A percentile compares a stretch with the other conserved stretches of the same genome.
Evolutionary conservation across 768 basidiomycete genomes (phyloP).

Genomic region (Kwoniella dejecticola): DNA sequence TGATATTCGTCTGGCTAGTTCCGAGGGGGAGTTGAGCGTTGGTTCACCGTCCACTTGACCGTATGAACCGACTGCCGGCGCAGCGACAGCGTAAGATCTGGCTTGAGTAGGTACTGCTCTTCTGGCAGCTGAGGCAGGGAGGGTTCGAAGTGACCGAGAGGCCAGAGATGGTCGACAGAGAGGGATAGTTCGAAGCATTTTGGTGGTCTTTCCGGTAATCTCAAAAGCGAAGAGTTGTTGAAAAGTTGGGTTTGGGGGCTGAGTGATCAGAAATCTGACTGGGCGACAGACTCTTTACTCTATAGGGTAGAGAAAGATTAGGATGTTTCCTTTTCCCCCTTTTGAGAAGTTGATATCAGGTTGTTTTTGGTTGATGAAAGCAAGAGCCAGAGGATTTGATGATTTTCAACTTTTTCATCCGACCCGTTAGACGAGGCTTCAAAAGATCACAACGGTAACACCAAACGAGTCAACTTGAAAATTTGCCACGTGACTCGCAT

Average conservation of each 20-base stretch:
- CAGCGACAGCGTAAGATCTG: constrained; percentile 53
- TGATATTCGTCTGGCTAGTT: constrained; percentile 87
- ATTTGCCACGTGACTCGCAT: background rate
- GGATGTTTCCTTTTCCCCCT: background rate
- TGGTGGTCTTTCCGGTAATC: background rate
- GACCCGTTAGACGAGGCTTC: too few relatives aligned
- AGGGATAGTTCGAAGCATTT: constrained; percentile 25
- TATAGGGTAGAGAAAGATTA: background rate
- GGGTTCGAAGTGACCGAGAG: constrained; percentile 11
- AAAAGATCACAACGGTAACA: too few relatives aligned
- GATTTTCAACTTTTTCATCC: too few relatives aligned
- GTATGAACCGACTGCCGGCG: constrained; percentile 56
- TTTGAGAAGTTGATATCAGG: too few relatives aligned
- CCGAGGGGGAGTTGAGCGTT: constrained; percentile 83
- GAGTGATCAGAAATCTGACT: background rate
- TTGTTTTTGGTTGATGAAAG: too few relatives aligned
- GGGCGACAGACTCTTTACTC: too few relatives aligned
- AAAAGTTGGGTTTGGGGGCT: background rate
- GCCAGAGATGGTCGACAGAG: constrained; percentile 17
- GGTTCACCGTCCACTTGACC: constrained; percentile 46
- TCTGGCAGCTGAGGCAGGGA: constrained; percentile 17
- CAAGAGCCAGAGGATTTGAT: too few relatives aligned
- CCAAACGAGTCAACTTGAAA: background rate
- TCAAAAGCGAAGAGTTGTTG: background rate
- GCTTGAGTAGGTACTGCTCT: constrained; percentile 7